Base-by-base conservation (phyloP, 2,329 filamentous ascomycete genomes). In the Thielaviopsis cerberus region DNA sequence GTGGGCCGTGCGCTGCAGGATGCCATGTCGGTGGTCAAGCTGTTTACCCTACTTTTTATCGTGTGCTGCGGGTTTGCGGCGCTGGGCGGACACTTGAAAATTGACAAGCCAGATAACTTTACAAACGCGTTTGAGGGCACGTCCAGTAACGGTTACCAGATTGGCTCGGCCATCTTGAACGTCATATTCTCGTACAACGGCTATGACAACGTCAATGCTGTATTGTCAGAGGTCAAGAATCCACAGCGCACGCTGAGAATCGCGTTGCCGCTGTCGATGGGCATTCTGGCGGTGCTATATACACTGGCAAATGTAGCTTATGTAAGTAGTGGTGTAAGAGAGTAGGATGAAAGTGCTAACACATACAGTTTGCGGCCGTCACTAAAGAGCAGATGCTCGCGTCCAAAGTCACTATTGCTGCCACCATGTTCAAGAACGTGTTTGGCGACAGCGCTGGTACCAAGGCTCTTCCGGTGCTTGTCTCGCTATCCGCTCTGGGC, bases 241-340 rank as follows among this genome's bases (percentile, higher is more conserved):
- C 78, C 78, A 0, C 72, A 70, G 27, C 74, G 73, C 63, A 81
- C 79, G 0, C 71, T 81, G 4, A 64, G 72, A 0, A 69, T 81
- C 57, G 79, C 79, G 0, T 78, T 77, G 0, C 79, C 79, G 0
- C 65, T 82, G 0, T 80, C 79, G 1, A 75, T 74, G 6, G 78
- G 79, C 3, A 80, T 78, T 0, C n/a, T 57, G 4, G 48, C 45
- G 7, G 71, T 81, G 1, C 72, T 83, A 0, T 83, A 84, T 64
- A 71, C 83, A 7, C 72, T 83, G 13, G 80, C 79, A 54, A 83
- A 84, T 63, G 74, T 84, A 1, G 79, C 81, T 1, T 84, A 83
- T 68, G n/a, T n/a, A n/a, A n/a, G n/a, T n/a, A n/a, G n/a, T n/a
- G n/a, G n/a, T n/a, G n/a, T n/a, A n/a, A n/a, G n/a, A n/a, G n/a